These are phyloP conservation scores for Ceratocystis destructans DNA, from an alignment of 2,329 filamentous ascomycete genomes.

Conservation along the genomic window DNA sequence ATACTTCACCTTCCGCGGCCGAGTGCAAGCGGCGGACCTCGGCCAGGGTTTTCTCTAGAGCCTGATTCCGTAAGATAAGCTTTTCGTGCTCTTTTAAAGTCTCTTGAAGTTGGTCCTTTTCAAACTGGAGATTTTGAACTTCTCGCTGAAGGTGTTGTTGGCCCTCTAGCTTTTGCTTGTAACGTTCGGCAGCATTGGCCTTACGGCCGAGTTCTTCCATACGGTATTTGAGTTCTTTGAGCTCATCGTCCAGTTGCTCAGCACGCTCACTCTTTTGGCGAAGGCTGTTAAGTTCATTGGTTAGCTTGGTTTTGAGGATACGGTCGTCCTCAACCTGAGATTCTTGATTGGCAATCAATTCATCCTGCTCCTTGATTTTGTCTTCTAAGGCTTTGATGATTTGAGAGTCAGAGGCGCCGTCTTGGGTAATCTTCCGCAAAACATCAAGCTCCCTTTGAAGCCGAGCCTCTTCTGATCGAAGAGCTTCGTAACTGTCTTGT, in stretches of 20 bases:
- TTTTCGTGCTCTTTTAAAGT: slow-evolving; percentile 29
- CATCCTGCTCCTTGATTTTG: slow-evolving; percentile 51
- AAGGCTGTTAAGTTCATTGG: slow-evolving; percentile 36
- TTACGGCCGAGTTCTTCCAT: slow-evolving; percentile 47
- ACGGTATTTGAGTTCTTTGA: slow-evolving; percentile 44
- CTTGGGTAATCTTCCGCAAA: slow-evolving; percentile 35
- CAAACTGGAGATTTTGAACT: slow-evolving; percentile 40
- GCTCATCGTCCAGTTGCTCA: slow-evolving; percentile 43
- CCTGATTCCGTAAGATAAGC: slow-evolving; percentile 28
- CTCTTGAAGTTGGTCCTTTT: slow-evolving; percentile 40
- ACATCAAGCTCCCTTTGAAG: slow-evolving; percentile 41
- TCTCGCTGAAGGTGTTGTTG: slow-evolving; percentile 42
- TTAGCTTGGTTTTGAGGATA: slow-evolving; percentile 32
- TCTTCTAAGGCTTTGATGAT: slow-evolving; percentile 41
- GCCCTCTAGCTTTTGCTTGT: slow-evolving; percentile 48
- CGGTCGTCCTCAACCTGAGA: slow-evolving; percentile 44
- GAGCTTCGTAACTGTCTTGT: slow-evolving; percentile 48
- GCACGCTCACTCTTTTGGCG: slow-evolving; percentile 35
- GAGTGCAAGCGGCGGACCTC: slow-evolving; percentile 24
- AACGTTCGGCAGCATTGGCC: slow-evolving; percentile 48
- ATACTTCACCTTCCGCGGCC: slow-evolving; percentile 19
- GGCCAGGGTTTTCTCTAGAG: slow-evolving; percentile 27
- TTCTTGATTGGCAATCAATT: slow-evolving; percentile 58
- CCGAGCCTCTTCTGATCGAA: slow-evolving; percentile 49
- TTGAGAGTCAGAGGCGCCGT: slow-evolving; percentile 39